These are phyloP conservation scores for Daldinia childiae DNA, from an alignment of 495 filamentous ascomycete species.

Conservation along the genomic window DNA sequence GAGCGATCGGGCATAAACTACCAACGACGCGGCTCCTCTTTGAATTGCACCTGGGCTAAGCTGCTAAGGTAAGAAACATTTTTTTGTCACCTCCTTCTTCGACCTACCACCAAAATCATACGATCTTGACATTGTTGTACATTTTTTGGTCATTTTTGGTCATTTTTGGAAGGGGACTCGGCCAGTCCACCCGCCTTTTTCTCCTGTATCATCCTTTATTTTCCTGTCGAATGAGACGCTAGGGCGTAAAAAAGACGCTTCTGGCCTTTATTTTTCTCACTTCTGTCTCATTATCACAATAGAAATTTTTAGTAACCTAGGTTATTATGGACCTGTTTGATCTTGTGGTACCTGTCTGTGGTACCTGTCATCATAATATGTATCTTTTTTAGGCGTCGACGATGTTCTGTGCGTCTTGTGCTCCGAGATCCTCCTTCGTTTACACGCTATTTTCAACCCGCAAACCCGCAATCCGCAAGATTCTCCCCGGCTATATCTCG, in stretches of 20 bases:
- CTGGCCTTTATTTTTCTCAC: constrained; percentile 22
- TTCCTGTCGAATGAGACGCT: constrained; percentile 30
- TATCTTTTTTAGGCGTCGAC: constrained; percentile 4
- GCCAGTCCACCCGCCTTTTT: constrained; percentile 34
- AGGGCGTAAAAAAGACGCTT: constrained; percentile 27
- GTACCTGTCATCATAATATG: not conserved
- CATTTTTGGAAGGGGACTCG: constrained; percentile 19
- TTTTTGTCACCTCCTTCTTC: constrained; percentile 22
- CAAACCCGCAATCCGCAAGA: not conserved
- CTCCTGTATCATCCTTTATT: not conserved
- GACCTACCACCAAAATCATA: constrained; percentile 37
- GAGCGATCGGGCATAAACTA: constrained; percentile 36
- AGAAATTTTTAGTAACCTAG: not conserved
- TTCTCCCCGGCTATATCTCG: constrained; percentile 5
- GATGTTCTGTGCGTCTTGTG: not conserved
- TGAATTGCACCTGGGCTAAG: constrained; percentile 7
- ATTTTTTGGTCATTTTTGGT: not conserved
- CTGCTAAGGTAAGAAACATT: constrained; percentile 10
- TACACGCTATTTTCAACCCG: not conserved
- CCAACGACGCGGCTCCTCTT: constrained; percentile 34
- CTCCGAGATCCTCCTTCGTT: not conserved
- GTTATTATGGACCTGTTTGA: not conserved
- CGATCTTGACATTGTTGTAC: constrained; percentile 36
- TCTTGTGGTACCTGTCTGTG: not conserved
- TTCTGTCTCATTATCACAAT: constrained; percentile 17